Percentiles rank a stretch among this genome's conserved stretches.
Conservation (phyloP, 1,284 basidiomycete genomes). For the Ustilago xerochloae region DNA sequence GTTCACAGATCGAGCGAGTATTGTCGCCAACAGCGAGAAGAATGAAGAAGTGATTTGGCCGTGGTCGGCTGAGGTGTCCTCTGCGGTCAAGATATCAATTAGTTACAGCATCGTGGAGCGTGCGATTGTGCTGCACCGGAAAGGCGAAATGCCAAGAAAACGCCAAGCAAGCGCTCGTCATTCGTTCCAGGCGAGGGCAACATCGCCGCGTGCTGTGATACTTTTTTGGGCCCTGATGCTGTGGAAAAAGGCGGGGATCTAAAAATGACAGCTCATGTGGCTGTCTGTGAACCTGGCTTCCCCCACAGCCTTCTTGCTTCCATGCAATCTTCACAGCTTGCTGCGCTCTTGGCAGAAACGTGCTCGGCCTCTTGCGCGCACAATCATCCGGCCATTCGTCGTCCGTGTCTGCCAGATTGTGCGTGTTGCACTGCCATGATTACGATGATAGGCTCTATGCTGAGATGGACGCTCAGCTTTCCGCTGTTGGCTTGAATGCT, state of each 20-base stretch:
- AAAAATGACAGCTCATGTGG: conserved; percentile 8
- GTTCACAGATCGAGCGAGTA: too few species aligned
- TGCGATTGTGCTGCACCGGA: not conserved
- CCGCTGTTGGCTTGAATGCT: not conserved
- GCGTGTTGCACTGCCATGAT: not conserved
- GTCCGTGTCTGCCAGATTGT: not conserved
- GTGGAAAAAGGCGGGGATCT: conserved; percentile 3
- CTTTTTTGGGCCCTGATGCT: conserved; percentile 9
- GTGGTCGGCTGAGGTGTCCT: conserved; percentile 5
- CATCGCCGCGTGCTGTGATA: not conserved
- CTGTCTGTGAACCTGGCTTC: not conserved
- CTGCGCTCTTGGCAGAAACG: conserved; percentile 17
- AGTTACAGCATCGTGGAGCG: too few species aligned
- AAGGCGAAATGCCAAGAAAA: conserved; percentile 24
- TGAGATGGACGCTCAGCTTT: not conserved
- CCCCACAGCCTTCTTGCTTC: conserved; percentile 4
- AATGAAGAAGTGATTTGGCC: not conserved
- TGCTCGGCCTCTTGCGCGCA: conserved; percentile 11
- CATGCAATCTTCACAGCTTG: conserved; percentile 6
- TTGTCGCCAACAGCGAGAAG: not conserved
- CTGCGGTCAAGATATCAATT: not conserved
- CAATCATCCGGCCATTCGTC: not conserved
- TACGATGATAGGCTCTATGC: too few species aligned
- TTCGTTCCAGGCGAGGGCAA: not conserved
- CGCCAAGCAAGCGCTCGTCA: conserved; percentile 34